Evolutionary conservation across 176 grass and related monocot species (phyloP).

Genomic region (Rhynchospora breviuscula): DNA sequence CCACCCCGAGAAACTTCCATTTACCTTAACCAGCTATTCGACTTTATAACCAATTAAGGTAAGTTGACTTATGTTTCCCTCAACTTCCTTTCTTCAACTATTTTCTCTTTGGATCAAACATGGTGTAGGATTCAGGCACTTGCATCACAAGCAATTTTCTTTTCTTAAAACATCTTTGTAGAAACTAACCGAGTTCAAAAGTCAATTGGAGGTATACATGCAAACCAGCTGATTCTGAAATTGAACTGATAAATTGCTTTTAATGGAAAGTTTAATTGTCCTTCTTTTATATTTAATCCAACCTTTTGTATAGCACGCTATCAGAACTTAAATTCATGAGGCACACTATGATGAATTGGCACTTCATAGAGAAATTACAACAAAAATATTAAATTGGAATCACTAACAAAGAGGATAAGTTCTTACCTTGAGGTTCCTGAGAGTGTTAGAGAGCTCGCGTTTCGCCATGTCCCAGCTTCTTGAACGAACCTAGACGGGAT

Average conservation of each 20-base stretch:
- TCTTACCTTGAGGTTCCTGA: conserved; percentile 70
- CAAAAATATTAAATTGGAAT: background rate
- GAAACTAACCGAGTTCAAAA: background rate
- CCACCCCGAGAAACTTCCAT: too few relatives aligned
- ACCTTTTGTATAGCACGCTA: too few relatives aligned
- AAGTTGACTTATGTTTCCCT: too few relatives aligned
- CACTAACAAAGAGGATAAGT: background rate
- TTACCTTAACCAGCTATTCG: too few relatives aligned
- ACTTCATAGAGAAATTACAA: background rate
- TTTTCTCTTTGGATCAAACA: too few relatives aligned
- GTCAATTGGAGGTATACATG: background rate
- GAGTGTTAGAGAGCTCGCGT: conserved; percentile 80
- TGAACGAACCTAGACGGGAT: background rate
- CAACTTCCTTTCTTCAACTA: too few relatives aligned
- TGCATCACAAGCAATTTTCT: background rate
- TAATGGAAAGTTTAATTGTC: background rate
- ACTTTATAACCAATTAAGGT: too few relatives aligned
- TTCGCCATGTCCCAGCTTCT: conserved; percentile 38
- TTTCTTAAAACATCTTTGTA: background rate
- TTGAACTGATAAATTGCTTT: background rate
- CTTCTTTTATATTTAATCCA: too few relatives aligned
- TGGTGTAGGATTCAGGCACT: background rate
- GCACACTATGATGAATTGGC: background rate
- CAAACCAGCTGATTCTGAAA: background rate
- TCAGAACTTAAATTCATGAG: background rate